Conservation (phyloP, 1,139 yeast species). For the Lodderomyces beijingensis region DNA sequence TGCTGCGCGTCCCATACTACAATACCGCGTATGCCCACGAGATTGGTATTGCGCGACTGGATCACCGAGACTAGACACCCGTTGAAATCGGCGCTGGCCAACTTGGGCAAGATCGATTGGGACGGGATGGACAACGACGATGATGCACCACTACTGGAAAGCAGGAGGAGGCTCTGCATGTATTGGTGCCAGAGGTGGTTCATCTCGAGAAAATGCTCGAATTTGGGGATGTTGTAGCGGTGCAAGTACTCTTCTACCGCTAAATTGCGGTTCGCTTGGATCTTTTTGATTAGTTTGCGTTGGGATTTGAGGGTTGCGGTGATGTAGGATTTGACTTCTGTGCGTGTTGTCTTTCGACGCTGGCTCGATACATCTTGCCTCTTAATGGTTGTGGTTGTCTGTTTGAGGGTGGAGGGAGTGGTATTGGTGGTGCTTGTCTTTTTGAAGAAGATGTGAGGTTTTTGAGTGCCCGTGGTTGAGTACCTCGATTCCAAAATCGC, state of each 20-base stretch:
- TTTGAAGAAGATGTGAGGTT: constrained; percentile 47
- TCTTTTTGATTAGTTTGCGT: constrained; percentile 28
- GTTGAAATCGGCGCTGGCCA: constrained; percentile 79
- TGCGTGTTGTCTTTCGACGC: constrained; percentile 33
- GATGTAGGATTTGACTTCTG: constrained; percentile 44
- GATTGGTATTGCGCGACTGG: constrained; percentile 52
- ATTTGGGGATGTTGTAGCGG: constrained; percentile 43
- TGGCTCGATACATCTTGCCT: constrained; percentile 1
- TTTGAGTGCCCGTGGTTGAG: constrained; percentile 53
- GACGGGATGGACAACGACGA: constrained; percentile 6
- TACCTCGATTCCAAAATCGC: constrained; percentile 55
- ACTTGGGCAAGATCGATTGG: constrained; percentile 40
- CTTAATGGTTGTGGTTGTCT: constrained; percentile 4
- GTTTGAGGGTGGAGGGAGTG: constrained; percentile 11
- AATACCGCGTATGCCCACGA: constrained; percentile 70
- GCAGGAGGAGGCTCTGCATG: constrained; percentile 52
- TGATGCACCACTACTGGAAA: constrained; percentile 19
- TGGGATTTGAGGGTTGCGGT: constrained; percentile 34
- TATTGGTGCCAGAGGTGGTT: constrained; percentile 62
- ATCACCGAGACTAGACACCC: constrained; percentile 67
- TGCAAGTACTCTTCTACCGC: constrained; percentile 26
- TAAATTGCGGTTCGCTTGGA: constrained; percentile 23
- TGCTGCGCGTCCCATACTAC: constrained; percentile 86
- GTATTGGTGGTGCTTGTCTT: constrained; percentile 5
- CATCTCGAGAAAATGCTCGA: constrained; percentile 49